Conservation (phyloP, 768 basidiomycete species). For the Hygrocybe punicea region DNA sequence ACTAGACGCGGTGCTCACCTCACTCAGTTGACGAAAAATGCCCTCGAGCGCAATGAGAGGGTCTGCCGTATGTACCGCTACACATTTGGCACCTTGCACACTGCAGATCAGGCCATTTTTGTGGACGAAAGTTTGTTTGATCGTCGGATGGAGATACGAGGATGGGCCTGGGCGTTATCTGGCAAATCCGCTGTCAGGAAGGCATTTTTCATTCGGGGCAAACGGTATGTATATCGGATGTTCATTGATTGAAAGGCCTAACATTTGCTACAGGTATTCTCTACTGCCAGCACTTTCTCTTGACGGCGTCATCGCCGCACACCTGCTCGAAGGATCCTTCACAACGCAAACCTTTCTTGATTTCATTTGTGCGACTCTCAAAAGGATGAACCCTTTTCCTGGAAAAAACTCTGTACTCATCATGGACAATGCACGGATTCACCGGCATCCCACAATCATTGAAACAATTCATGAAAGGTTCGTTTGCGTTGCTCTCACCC, state of each 20-base stretch:
- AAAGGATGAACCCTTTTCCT: constrained; percentile 39
- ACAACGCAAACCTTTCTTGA: constrained; percentile 22
- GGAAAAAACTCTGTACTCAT: constrained; percentile 35
- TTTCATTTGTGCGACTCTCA: constrained; percentile 34
- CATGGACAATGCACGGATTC: constrained; percentile 13
- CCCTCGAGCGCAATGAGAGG: constrained; percentile 14
- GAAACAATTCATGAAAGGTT: constrained; percentile 32
- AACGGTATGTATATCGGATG: constrained; percentile 14
- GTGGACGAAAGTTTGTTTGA: constrained; percentile 36
- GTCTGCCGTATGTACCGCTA: constrained; percentile 8
- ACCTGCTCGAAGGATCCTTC: constrained; percentile 30
- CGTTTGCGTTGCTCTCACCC: constrained; percentile 2
- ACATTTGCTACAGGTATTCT: constrained; percentile 25
- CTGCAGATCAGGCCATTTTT: constrained; percentile 29
- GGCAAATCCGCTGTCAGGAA: constrained; percentile 18
- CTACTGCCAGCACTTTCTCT: constrained; percentile 35
- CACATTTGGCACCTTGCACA: constrained; percentile 11
- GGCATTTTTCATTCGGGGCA: constrained; percentile 28
- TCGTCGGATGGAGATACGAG: constrained; percentile 18
- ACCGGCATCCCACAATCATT: constrained; percentile 25
- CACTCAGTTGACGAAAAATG: constrained; percentile 10
- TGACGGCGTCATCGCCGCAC: constrained; percentile 31
- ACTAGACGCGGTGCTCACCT: too few species aligned
- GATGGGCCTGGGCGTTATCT: constrained; percentile 26
- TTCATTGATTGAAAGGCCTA: background rate